Conservation (phyloP, 352 stramenopile genomes). For the Phytopythium delawarense region DNA sequence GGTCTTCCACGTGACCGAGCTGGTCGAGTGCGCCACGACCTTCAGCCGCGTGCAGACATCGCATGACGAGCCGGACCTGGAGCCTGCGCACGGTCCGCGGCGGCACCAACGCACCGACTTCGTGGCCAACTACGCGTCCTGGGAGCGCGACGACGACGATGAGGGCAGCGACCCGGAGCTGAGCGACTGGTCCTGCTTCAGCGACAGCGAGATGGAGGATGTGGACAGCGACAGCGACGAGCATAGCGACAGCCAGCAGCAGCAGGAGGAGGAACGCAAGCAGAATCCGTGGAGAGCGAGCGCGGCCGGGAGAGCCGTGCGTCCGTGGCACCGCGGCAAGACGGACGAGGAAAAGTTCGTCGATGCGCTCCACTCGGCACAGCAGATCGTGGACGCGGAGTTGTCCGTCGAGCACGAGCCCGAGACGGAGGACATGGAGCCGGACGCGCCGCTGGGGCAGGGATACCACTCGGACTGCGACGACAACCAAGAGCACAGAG, state of each 20-base stretch:
- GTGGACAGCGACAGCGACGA: slow-evolving; percentile 22
- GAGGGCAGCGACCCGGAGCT: slow-evolving; percentile 37
- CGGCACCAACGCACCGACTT: slow-evolving; percentile 58
- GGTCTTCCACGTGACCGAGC: slow-evolving; percentile 65
- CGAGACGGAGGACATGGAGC: slow-evolving; percentile 26
- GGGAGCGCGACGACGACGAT: slow-evolving; percentile 30
- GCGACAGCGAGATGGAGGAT: slow-evolving; percentile 52
- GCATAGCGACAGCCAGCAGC: not conserved
- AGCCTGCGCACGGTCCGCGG: slow-evolving; percentile 23
- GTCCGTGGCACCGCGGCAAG: slow-evolving; percentile 13
- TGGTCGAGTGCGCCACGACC: slow-evolving; percentile 48
- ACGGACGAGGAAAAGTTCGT: slow-evolving; percentile 39
- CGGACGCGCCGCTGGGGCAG: slow-evolving; percentile 46
- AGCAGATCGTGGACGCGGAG: slow-evolving; percentile 45
- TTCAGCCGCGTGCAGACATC: slow-evolving; percentile 26
- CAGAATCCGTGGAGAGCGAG: slow-evolving; percentile 1
- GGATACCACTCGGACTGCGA: slow-evolving; percentile 76
- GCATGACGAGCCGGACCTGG: slow-evolving; percentile 56
- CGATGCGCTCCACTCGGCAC: slow-evolving; percentile 33
- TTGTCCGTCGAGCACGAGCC: slow-evolving; percentile 25
- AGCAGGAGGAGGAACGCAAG: slow-evolving; percentile 7
- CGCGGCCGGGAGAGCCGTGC: not conserved
- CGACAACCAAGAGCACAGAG: slow-evolving; percentile 20
- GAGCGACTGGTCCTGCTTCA: slow-evolving; percentile 63
- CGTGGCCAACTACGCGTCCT: slow-evolving; percentile 49